Conservation (phyloP, 371 early-diverging fungal genomes). For the Zancudomyces culisetae region DNA sequence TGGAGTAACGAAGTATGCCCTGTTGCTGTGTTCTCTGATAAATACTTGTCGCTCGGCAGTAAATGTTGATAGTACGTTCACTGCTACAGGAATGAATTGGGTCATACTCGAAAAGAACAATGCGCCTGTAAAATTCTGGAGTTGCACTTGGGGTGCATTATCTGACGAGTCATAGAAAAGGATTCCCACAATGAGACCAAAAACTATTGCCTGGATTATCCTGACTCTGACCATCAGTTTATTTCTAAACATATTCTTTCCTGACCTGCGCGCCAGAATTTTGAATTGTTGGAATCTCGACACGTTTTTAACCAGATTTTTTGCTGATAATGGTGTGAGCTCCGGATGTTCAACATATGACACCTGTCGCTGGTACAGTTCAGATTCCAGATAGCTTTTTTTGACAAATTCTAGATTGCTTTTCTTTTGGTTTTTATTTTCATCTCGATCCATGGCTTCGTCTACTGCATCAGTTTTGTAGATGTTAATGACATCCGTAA, state of each 20-base stretch:
- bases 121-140: constrained; percentile 35
- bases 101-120: constrained; percentile 34
- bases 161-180: constrained; percentile 17
- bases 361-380: constrained; percentile 5
- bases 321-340: constrained; percentile 5
- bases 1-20: constrained; percentile 35
- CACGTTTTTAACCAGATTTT: constrained; percentile 9
- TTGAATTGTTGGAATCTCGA: constrained; percentile 6
- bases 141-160: constrained; percentile 7
- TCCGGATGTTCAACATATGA: constrained; percentile 8
- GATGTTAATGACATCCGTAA: constrained; percentile 20
- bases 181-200: constrained; percentile 24
- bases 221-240: constrained; percentile 16
- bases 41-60: constrained; percentile 33
- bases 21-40: constrained; percentile 32
- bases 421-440: background rate
- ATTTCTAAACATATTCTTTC: constrained; percentile 21
- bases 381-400: constrained; percentile 8
- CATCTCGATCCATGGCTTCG: background rate
- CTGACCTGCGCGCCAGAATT: constrained; percentile 14
- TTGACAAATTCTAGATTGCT: background rate
- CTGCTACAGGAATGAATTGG: constrained; percentile 23
- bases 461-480: constrained; percentile 1
- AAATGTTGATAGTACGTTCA: constrained; percentile 33
- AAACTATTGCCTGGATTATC: constrained; percentile 14